These are phyloP conservation scores for Backusella australiensis DNA, from an alignment of 192 early-diverging fungal genomes.

Conservation along the genomic window DNA sequence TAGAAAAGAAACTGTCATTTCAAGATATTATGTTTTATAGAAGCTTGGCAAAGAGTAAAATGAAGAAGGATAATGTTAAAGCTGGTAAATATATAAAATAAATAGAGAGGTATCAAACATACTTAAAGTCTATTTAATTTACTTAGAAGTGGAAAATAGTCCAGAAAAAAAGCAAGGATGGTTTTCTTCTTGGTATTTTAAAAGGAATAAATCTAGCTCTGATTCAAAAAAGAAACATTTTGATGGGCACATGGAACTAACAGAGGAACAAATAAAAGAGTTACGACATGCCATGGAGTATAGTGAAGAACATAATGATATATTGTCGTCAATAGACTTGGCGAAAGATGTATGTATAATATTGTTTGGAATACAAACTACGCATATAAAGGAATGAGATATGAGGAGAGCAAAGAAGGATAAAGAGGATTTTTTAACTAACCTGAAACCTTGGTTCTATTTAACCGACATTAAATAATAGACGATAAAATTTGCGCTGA, in stretches of 20 bases:
- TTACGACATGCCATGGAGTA: constrained; percentile 81
- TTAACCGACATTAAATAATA: constrained; percentile 21
- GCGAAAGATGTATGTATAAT: constrained; percentile 53
- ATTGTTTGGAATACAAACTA: not conserved
- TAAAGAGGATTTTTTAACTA: not conserved
- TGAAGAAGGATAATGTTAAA: constrained; percentile 56
- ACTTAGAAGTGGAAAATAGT: not conserved
- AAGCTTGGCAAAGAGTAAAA: constrained; percentile 55
- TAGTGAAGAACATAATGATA: constrained; percentile 58
- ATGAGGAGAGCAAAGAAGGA: not conserved
- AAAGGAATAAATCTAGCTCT: not conserved
- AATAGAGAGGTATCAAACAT: not conserved
- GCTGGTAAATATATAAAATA: constrained; percentile 26
- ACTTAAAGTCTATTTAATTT: not conserved
- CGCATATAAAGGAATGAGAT: not conserved
- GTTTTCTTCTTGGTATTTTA: not conserved
- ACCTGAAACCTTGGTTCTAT: not conserved
- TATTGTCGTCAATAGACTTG: constrained; percentile 49
- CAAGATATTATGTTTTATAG: constrained; percentile 80
- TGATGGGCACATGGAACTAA: constrained; percentile 32
- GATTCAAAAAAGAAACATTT: not conserved
- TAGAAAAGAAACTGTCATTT: constrained; percentile 66
- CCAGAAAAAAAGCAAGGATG: not conserved
- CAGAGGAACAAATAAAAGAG: constrained; percentile 71
- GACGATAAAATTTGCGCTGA: constrained; percentile 58